phyloP scores from a whole-genome alignment of 208 protist species.

The Acanthamoeba sp. region DNA sequence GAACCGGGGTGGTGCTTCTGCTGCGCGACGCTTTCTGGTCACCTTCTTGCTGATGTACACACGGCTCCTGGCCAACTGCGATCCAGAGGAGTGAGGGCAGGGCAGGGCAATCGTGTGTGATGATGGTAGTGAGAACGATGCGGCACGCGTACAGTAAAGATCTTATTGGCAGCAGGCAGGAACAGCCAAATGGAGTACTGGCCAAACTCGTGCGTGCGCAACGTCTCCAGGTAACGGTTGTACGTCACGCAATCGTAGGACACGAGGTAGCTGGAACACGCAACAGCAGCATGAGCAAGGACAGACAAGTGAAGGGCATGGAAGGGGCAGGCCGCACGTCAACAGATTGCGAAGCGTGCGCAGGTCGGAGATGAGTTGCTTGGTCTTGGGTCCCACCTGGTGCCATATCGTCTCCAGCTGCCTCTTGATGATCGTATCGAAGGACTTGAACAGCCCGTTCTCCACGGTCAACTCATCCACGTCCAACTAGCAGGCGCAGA shows the following conservation, averaged over 20 bases:
- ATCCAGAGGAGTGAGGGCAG: neutral
- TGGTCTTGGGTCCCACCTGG: conserved; percentile 63
- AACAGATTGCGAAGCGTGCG: conserved; percentile 61
- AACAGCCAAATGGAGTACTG: conserved; percentile 69
- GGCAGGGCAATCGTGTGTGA: neutral
- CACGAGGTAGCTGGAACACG: conserved; percentile 4
- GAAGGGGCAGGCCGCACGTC: neutral
- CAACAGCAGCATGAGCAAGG: too few relatives aligned
- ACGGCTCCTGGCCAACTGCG: conserved; percentile 38
- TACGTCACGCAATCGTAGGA: conserved; percentile 73
- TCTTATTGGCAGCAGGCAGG: neutral
- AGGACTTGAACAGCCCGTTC: conserved; percentile 72
- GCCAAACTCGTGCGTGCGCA: conserved; percentile 57
- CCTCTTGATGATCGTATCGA: conserved; percentile 67
- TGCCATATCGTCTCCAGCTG: conserved; percentile 73
- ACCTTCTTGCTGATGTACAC: conserved; percentile 21
- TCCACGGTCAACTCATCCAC: conserved; percentile 69
- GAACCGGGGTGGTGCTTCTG: neutral
- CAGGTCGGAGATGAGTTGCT: conserved; percentile 68
- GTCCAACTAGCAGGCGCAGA: neutral
- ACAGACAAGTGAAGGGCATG: neutral
- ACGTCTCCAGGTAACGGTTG: conserved; percentile 61
- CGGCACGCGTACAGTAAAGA: conserved; percentile 16
- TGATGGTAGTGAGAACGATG: neutral
- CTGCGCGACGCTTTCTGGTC: conserved; percentile 2